Percentiles rank a stretch among this genome's conserved stretches.
Conservation (phyloP, 768 basidiomycete species). For the Podaxis mareebaensis region DNA sequence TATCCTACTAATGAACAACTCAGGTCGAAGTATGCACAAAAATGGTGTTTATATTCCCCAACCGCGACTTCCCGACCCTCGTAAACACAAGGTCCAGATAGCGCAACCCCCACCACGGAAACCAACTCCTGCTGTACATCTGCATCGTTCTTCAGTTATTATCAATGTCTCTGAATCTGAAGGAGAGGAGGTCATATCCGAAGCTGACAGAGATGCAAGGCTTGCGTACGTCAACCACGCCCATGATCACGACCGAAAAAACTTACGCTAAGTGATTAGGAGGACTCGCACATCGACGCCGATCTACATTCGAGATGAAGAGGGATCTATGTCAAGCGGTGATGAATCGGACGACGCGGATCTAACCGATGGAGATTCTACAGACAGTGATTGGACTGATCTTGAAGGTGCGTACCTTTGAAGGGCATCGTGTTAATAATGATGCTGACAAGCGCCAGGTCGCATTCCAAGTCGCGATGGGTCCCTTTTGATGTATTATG, state of each 20-base stretch:
- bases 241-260: not conserved
- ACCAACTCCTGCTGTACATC: conserved; percentile 11
- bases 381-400: conserved; percentile 52
- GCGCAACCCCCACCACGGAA: conserved; percentile 37
- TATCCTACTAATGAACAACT: not conserved
- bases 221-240: conserved; percentile 54
- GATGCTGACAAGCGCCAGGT: not conserved
- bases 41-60: conserved; percentile 53
- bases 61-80: conserved; percentile 25
- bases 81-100: not conserved
- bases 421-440: not conserved
- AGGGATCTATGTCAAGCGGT: conserved; percentile 58
- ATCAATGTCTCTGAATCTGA: conserved; percentile 62
- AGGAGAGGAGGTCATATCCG: conserved; percentile 59
- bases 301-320: conserved; percentile 37
- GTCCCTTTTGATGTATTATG: conserved; percentile 46
- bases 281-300: conserved; percentile 53
- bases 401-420: conserved; percentile 33
- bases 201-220: conserved; percentile 69
- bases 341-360: conserved; percentile 83
- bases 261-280: conserved; percentile 29
- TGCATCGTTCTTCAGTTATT: conserved; percentile 23
- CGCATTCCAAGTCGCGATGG: conserved; percentile 17
- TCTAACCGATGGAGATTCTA: conserved; percentile 54
- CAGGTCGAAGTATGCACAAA: conserved; percentile 34